Evolutionary conservation across 108 stramenopile genomes (phyloP).

Genomic region (Conticribra weissflogii): DNA sequence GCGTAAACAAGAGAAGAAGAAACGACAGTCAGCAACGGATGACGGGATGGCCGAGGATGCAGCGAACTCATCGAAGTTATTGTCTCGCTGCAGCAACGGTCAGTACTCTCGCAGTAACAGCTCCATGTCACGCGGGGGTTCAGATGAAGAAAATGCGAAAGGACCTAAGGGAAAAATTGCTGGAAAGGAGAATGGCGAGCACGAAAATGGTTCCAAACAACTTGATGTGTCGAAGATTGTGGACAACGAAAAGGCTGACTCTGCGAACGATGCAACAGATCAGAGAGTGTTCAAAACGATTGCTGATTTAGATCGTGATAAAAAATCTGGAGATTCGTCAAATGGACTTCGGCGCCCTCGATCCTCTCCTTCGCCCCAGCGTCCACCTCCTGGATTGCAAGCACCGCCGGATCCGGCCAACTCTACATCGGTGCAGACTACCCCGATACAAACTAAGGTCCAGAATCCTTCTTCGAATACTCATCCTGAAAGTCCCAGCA

Average conservation of each 20-base stretch:
- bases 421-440: neutral
- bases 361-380: slow-evolving; percentile 1
- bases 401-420: neutral
- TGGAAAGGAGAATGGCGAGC: slow-evolving; percentile 26
- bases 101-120: neutral
- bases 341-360: slow-evolving; percentile 11
- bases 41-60: neutral
- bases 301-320: neutral
- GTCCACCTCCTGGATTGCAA: slow-evolving; percentile 15
- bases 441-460: slow-evolving; percentile 3
- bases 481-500: neutral
- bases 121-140: too few relatives aligned
- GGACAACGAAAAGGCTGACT: slow-evolving; percentile 1
- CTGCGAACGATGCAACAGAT: neutral
- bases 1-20: slow-evolving; percentile 53
- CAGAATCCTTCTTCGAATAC: neutral
- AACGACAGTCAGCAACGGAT: slow-evolving; percentile 13
- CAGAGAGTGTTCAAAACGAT: neutral
- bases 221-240: neutral
- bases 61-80: neutral
- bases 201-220: slow-evolving; percentile 1
- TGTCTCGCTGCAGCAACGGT: neutral
- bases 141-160: neutral
- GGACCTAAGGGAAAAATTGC: neutral
- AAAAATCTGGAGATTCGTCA: neutral